phyloP scores from a whole-genome alignment of 305 asterid species.

The Solanum hybrid region DNA sequence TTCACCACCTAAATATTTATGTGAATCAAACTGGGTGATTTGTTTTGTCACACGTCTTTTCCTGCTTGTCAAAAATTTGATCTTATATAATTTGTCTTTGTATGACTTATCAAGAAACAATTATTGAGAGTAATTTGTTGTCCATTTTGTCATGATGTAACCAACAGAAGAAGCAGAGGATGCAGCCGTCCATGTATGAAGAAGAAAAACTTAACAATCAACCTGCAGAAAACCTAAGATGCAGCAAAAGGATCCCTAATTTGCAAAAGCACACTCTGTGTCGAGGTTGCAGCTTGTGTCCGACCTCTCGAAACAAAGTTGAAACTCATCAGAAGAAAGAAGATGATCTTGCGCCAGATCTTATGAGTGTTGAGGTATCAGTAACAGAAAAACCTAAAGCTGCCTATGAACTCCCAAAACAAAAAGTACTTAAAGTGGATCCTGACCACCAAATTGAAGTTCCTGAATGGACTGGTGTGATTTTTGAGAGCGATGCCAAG shows the following conservation, averaged over 20 bases:
- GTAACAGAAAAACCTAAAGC: slow-evolving; percentile 7
- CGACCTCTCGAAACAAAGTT: slow-evolving; percentile 19
- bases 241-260: slow-evolving; percentile 42
- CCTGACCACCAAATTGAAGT: slow-evolving; percentile 50
- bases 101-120: background rate
- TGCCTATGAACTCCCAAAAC: slow-evolving; percentile 14
- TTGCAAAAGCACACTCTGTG: slow-evolving; percentile 26
- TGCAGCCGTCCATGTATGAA: slow-evolving; percentile 68
- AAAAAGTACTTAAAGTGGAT: slow-evolving; percentile 31
- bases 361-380: slow-evolving; percentile 7
- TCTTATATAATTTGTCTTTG: background rate
- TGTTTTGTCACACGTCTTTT: background rate
- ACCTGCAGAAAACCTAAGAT: slow-evolving; percentile 36
- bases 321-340: slow-evolving; percentile 19
- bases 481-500: slow-evolving; percentile 54
- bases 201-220: slow-evolving; percentile 22
- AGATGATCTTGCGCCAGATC: slow-evolving; percentile 6
- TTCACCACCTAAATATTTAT: background rate
- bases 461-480: slow-evolving; percentile 56
- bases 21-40: background rate
- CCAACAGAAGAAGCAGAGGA: slow-evolving; percentile 48
- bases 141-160: slow-evolving; percentile 10
- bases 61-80: background rate
- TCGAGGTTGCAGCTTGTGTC: slow-evolving; percentile 33
- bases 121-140: background rate